phyloP scores from a whole-genome alignment of 139 green algal genomes.

The Monoraphidium neglectum region DNA sequence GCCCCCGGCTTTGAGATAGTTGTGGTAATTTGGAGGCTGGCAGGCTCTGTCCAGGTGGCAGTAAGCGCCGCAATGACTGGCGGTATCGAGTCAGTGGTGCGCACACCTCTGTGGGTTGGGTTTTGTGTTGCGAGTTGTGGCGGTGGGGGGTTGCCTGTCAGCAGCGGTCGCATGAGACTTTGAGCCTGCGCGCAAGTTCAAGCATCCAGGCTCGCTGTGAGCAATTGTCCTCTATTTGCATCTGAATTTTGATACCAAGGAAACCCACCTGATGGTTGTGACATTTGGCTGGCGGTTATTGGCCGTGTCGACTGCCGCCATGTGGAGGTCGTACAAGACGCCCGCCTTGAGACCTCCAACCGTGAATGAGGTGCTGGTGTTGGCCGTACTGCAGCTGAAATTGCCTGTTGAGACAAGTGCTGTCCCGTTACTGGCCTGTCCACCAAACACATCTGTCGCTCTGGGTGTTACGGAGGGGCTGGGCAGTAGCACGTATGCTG shows the following conservation, averaged over 20 bases:
- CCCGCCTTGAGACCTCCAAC: slow-evolving; percentile 5
- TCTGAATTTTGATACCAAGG: neutral
- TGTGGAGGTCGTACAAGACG: slow-evolving; percentile 26
- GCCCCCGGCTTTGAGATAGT: slow-evolving; percentile 30
- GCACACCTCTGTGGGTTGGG: slow-evolving; percentile 26
- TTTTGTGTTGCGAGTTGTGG: neutral
- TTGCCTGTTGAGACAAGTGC: neutral
- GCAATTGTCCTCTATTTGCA: too few relatives aligned
- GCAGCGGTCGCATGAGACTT: too few relatives aligned
- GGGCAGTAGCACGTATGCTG: slow-evolving; percentile 7
- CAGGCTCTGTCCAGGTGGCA: slow-evolving; percentile 12
- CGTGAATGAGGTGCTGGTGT: neutral
- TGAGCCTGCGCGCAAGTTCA: too few relatives aligned
- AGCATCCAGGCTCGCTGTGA: neutral
- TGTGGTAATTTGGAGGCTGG: slow-evolving; percentile 18
- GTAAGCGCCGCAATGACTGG: slow-evolving; percentile 17
- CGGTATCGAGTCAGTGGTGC: slow-evolving; percentile 29
- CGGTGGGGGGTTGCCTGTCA: neutral
- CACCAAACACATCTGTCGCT: slow-evolving; percentile 7
- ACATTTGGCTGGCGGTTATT: slow-evolving; percentile 30
- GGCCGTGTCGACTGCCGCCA: slow-evolving; percentile 11
- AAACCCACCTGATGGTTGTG: slow-evolving; percentile 19
- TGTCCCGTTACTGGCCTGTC: neutral
- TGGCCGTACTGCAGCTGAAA: too few relatives aligned
- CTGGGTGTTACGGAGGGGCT: slow-evolving; percentile 14